Percentiles rank a stretch among this genome's conserved stretches.
These are phyloP conservation scores for Schizothecium vesticola DNA, from an alignment of 495 filamentous ascomycete genomes.

Conservation along the genomic window DNA sequence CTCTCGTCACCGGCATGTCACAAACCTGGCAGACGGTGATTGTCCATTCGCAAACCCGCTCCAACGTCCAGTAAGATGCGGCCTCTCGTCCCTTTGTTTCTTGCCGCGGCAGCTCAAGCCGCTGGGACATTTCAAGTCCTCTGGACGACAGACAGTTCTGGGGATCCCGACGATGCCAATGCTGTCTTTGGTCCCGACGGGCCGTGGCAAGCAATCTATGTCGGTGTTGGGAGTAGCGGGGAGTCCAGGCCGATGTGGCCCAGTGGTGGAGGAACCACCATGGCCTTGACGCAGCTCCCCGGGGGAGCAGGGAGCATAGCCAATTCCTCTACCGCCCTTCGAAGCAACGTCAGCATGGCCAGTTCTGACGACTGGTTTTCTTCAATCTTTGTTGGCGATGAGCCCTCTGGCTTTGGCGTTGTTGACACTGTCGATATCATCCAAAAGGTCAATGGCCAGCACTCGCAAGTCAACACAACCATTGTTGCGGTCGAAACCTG, in stretches of 20 bases:
- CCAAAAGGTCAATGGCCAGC: background rate
- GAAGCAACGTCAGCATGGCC: background rate
- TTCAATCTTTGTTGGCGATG: background rate
- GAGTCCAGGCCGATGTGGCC: background rate
- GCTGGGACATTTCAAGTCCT: background rate
- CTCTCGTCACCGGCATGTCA: background rate
- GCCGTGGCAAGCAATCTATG: background rate
- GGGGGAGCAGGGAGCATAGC: background rate
- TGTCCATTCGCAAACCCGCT: background rate
- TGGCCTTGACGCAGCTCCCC: background rate
- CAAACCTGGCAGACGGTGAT: background rate
- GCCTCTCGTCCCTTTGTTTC: background rate
- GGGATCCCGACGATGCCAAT: background rate
- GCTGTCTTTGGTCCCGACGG: background rate
- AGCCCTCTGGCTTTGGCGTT: background rate
- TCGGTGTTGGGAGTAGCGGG: background rate
- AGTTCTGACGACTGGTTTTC: background rate
- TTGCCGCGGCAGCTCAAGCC: background rate
- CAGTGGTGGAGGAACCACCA: background rate
- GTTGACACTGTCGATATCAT: background rate
- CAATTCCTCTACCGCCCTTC: background rate
- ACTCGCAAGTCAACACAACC: background rate
- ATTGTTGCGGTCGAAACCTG: background rate
- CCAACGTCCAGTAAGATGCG: background rate
- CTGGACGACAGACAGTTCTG: background rate